Percentiles rank a stretch among this genome's conserved stretches.
phyloP scores from a whole-genome alignment of 1,284 basidiomycete species.

The Gomphus bonarii region DNA sequence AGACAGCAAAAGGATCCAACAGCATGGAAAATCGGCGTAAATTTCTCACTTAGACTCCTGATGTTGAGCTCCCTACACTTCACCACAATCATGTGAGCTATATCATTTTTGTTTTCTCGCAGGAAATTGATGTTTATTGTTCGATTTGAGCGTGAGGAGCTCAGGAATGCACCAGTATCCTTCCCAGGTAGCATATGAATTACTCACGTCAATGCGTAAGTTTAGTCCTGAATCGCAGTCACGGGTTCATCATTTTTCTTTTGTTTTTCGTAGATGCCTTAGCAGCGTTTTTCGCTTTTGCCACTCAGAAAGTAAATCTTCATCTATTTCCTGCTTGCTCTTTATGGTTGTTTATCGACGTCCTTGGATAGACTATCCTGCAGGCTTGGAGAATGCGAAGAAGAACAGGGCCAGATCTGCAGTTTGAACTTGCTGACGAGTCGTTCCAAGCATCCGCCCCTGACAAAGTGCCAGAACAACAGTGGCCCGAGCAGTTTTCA shows the following conservation, averaged over 20 bases:
- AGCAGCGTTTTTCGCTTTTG: neutral
- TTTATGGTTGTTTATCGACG: neutral
- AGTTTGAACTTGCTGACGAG: neutral
- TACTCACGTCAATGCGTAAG: neutral
- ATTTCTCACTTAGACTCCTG: neutral
- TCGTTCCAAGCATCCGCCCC: neutral
- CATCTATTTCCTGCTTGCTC: neutral
- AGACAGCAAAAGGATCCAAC: neutral
- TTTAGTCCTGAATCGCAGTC: neutral
- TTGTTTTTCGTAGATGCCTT: neutral
- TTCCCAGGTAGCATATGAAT: neutral
- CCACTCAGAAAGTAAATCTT: slow-evolving; percentile 1
- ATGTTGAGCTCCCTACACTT: neutral
- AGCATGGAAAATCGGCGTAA: neutral
- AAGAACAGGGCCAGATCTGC: neutral
- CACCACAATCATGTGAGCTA: neutral
- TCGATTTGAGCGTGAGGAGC: neutral
- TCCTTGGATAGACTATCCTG: neutral
- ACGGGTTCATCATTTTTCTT: neutral
- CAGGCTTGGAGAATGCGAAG: neutral
- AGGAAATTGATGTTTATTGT: neutral
- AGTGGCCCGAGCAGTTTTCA: neutral
- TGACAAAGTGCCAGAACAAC: neutral
- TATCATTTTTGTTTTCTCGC: neutral
- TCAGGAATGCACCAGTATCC: neutral